Evolutionary conservation across 2,329 filamentous ascomycete genomes (phyloP), one percentile per base, ranked within the genome.

Genomic region (Pestalotiopsis sp.): DNA sequence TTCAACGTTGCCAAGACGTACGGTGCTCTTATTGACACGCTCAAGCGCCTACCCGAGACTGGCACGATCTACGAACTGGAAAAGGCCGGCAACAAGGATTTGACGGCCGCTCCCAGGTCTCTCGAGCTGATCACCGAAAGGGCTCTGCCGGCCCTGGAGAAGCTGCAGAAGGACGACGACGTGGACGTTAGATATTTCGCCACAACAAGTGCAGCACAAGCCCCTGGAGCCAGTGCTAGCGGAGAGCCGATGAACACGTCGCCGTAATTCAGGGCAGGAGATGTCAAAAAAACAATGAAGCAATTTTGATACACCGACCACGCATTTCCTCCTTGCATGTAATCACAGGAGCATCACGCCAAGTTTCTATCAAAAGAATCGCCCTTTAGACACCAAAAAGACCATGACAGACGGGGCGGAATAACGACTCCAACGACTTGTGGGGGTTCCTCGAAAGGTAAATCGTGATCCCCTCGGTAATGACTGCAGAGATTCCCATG

Each of bases 1-100:
- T 99, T 99, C 88, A 99, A 99, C 81, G 96, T 99, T 62, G 96
- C 96, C 75, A 99, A 99, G 86, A 98, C 96, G 61, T 99, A 98
- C 79, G 90, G 91, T 25, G 91, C 96, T 65, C 85, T 99, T 69
- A 94, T 98, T 76, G 91, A 93, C 74, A 94, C 95, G n/a, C 87
- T 99, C 77, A 94, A 95, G 82, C 92, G 94, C 75, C 87, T 99
- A 68, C 95, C 96, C 2, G 93, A 95, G 67, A 88, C 96, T 77
- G 94, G 94, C 70, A 98, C 95, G 14, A 86, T 98, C 71, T 90
- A 92, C 78, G 90, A 93, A 66, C 82, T 97, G 69, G 94, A 98
- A 82, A 96, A 97, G 85, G 88, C 92, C 36, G 92, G 90, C 68
- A 82, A 82, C 70, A 82, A 87, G 69, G 73, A 75, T 77, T 84